Conservation (phyloP, 2,329 filamentous ascomycete species). For the Phialophora verrucosa region DNA sequence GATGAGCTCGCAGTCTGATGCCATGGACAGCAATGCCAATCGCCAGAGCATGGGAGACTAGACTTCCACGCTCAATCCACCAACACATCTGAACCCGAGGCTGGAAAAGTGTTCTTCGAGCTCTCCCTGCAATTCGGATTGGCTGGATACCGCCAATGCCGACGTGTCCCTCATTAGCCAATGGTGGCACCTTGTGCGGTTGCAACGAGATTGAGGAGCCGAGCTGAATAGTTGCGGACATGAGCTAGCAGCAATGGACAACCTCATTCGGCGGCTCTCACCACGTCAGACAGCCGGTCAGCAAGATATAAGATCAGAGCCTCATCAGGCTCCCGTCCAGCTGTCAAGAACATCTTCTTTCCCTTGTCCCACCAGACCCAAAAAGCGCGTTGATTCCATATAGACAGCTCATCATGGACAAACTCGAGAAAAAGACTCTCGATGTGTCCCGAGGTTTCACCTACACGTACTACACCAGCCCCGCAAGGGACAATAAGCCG, state of each 20-base stretch:
- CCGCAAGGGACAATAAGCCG: conserved; percentile 35
- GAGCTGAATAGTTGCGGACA: neutral
- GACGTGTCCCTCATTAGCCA: neutral
- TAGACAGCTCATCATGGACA: conserved; percentile 15
- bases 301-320: neutral
- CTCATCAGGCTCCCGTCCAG: neutral
- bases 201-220: neutral
- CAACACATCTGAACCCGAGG: too few species aligned
- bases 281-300: neutral
- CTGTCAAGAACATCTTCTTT: neutral
- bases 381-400: neutral
- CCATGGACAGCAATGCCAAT: too few species aligned
- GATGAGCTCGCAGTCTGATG: too few species aligned
- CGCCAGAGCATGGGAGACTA: too few species aligned
- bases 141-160: neutral
- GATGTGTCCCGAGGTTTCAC: conserved; percentile 36
- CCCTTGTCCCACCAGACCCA: neutral
- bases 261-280: neutral
- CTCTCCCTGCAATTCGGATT: conserved; percentile 2
- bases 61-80: too few species aligned
- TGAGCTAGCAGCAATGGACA: neutral
- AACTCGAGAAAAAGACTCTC: conserved; percentile 26
- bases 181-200: neutral
- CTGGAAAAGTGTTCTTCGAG: neutral
- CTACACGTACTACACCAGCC: conserved; percentile 51